Evolutionary conservation across 768 basidiomycete species (phyloP).

Genomic region (Amanita fuliginea): DNA sequence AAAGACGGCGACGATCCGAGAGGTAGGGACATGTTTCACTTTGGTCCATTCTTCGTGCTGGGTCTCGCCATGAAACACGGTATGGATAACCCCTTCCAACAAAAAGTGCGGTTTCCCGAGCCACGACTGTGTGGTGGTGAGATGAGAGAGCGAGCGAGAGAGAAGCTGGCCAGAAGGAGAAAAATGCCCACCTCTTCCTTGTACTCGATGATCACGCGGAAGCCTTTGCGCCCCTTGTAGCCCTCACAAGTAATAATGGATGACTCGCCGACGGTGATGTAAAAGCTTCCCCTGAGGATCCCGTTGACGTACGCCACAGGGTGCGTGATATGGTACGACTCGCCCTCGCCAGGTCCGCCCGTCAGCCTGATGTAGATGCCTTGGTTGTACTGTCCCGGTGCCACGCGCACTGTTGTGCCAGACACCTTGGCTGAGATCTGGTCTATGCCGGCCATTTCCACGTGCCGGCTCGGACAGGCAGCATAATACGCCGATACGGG

Average conservation of each 20-base stretch:
- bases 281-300: conserved; percentile 83
- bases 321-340: conserved; percentile 81
- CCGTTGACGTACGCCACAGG: conserved; percentile 89
- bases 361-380: conserved; percentile 79
- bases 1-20: conserved; percentile 66
- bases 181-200: conserved; percentile 75
- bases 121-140: conserved; percentile 50
- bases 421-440: conserved; percentile 91
- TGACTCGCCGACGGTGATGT: conserved; percentile 75
- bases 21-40: conserved; percentile 82
- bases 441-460: conserved; percentile 75
- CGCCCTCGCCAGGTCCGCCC: conserved; percentile 66
- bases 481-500: conserved; percentile 85
- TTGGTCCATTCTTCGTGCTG: conserved; percentile 67
- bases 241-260: conserved; percentile 76
- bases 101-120: conserved; percentile 79
- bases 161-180: background rate
- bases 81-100: conserved; percentile 84
- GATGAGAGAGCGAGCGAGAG: background rate
- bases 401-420: conserved; percentile 74
- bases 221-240: conserved; percentile 24
- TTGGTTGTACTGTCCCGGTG: conserved; percentile 76
- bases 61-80: conserved; percentile 53
- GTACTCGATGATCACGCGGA: conserved; percentile 83
- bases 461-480: conserved; percentile 56